A percentile compares a stretch with the other conserved stretches of the same genome.
phyloP scores from a whole-genome alignment of 495 filamentous ascomycete species.

The Podospora appendiculata region DNA sequence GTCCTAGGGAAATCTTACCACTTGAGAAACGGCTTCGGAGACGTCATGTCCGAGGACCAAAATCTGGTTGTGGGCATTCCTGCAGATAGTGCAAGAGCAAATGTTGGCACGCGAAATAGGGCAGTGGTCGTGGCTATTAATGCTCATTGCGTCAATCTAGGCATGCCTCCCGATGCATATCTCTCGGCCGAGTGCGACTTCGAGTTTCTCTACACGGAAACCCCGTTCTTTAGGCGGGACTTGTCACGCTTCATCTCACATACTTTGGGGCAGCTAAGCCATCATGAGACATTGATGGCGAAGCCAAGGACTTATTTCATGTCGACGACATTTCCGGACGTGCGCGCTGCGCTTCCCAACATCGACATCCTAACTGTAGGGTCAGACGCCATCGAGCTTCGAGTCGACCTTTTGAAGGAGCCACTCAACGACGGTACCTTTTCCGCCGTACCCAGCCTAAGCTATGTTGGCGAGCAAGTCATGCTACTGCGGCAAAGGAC shows the following conservation, averaged over 20 bases:
- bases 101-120: slow-evolving; percentile 43
- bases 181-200: slow-evolving; percentile 64
- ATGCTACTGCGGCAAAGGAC: slow-evolving; percentile 77
- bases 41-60: slow-evolving; percentile 39
- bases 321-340: slow-evolving; percentile 79
- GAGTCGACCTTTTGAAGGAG: slow-evolving; percentile 74
- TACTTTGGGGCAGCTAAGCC: slow-evolving; percentile 65
- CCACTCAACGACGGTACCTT: slow-evolving; percentile 49
- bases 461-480: slow-evolving; percentile 77
- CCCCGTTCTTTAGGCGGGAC: slow-evolving; percentile 65
- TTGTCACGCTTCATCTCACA: slow-evolving; percentile 69
- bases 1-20: slow-evolving; percentile 60
- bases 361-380: slow-evolving; percentile 79
- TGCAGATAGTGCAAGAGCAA: slow-evolving; percentile 42
- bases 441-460: slow-evolving; percentile 61
- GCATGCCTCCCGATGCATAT: slow-evolving; percentile 55
- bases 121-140: slow-evolving; percentile 56
- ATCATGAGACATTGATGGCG: slow-evolving; percentile 64
- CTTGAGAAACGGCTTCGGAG: slow-evolving; percentile 43
- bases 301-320: slow-evolving; percentile 75
- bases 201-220: slow-evolving; percentile 72
- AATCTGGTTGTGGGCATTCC: slow-evolving; percentile 52
- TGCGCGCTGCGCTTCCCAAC: slow-evolving; percentile 74
- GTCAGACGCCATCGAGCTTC: slow-evolving; percentile 73
- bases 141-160: slow-evolving; percentile 62